Conservation (phyloP, 768 basidiomycete genomes). For the Filobasidium wieringae region DNA sequence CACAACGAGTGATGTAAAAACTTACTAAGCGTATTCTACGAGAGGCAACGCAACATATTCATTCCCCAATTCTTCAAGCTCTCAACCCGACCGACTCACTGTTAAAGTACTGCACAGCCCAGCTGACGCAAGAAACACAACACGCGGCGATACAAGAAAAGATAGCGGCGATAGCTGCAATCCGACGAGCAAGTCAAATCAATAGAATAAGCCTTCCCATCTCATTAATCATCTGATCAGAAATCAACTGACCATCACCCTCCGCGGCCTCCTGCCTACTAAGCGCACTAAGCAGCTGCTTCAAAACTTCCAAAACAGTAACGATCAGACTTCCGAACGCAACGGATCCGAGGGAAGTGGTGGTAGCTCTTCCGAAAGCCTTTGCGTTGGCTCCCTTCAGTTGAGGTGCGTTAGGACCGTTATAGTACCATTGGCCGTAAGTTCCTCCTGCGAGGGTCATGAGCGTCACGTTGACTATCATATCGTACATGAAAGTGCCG, state of each 20-base stretch:
- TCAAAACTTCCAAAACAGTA: conserved; percentile 59
- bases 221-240: not conserved
- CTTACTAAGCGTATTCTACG: conserved; percentile 29
- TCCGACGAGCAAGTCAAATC: not conserved
- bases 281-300: conserved; percentile 47
- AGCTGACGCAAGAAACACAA: conserved; percentile 60
- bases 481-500: no score
- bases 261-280: conserved; percentile 32
- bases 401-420: conserved; percentile 51
- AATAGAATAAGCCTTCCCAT: not conserved
- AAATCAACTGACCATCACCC: conserved; percentile 29
- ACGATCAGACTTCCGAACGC: conserved; percentile 77
- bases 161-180: conserved; percentile 56
- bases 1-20: no score
- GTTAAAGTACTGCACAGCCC: conserved; percentile 67
- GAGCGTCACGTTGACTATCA: conserved; percentile 51
- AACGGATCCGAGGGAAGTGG: conserved; percentile 68
- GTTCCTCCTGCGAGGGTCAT: conserved; percentile 71
- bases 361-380: conserved; percentile 62
- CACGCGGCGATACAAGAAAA: conserved; percentile 69
- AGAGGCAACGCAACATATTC: not conserved
- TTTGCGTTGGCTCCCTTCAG: conserved; percentile 53
- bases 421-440: conserved; percentile 71
- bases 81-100: conserved; percentile 41
- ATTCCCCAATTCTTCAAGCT: no score